phyloP scores from a whole-genome alignment of 2,329 filamentous ascomycete genomes.

The Colletotrichum costaricense region DNA sequence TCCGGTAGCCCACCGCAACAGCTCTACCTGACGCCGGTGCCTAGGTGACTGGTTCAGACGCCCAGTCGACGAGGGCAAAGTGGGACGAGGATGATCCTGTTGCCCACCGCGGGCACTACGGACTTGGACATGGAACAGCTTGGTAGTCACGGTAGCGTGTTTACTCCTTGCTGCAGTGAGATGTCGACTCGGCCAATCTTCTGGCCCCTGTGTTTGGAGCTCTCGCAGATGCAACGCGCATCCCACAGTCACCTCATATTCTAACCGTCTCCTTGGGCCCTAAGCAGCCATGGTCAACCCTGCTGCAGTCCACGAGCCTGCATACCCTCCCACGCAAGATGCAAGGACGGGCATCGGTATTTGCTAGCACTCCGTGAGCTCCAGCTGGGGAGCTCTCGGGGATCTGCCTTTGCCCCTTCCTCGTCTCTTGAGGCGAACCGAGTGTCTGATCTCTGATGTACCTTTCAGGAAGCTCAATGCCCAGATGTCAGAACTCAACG shows the following conservation, averaged over 20 bases:
- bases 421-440: conserved; percentile 17
- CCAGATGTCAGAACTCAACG: conserved; percentile 23
- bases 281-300: conserved; percentile 29
- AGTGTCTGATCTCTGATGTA: conserved; percentile 23
- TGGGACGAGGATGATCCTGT: conserved; percentile 23
- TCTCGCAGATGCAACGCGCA: conserved; percentile 30
- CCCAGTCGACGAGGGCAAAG: conserved; percentile 5
- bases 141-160: not conserved
- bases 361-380: conserved; percentile 27
- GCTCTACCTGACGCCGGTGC: conserved; percentile 28
- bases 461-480: conserved; percentile 1
- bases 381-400: conserved; percentile 13
- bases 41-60: conserved; percentile 28
- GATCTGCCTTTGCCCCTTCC: not conserved
- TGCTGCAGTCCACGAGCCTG: conserved; percentile 10
- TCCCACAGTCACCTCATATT: conserved; percentile 27
- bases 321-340: conserved; percentile 5
- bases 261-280: conserved; percentile 33
- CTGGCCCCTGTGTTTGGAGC: conserved; percentile 29
- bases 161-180: conserved; percentile 1
- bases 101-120: not conserved
- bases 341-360: conserved; percentile 33
- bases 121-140: not conserved
- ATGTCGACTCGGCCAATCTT: conserved; percentile 25
- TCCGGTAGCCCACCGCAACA: conserved; percentile 12